Conservation (phyloP, 306 rosid species). For the Vigna trinervia region DNA sequence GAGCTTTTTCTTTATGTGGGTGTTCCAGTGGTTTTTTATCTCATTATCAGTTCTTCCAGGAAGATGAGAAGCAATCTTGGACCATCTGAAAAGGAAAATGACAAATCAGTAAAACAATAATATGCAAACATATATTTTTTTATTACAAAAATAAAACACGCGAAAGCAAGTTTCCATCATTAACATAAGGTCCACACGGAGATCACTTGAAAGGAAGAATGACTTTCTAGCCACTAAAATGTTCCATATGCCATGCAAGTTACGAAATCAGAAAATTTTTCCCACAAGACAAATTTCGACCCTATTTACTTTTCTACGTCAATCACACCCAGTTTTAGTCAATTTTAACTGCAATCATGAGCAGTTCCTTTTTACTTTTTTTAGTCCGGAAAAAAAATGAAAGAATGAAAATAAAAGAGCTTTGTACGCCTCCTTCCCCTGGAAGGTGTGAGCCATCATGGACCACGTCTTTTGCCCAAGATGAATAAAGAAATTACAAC, state of each 20-base stretch:
- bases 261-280: conserved; percentile 26
- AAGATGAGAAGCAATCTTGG: conserved; percentile 85
- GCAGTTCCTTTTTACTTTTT: background rate
- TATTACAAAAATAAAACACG: background rate
- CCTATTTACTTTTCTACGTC: conserved; percentile 26
- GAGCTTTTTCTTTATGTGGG: conserved; percentile 87
- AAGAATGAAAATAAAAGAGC: background rate
- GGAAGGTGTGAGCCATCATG: background rate
- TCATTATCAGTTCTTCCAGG: conserved; percentile 94
- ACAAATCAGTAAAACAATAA: background rate
- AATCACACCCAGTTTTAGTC: conserved; percentile 15
- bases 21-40: conserved; percentile 88
- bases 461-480: conserved; percentile 22
- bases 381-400: background rate
- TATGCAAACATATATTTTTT: background rate
- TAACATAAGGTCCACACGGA: conserved; percentile 6
- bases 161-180: conserved; percentile 19
- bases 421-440: conserved; percentile 28
- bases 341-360: conserved; percentile 39
- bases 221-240: conserved; percentile 46
- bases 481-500: conserved; percentile 39
- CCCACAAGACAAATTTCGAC: conserved; percentile 33
- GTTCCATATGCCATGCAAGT: conserved; percentile 36
- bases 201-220: conserved; percentile 44
- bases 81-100: conserved; percentile 61